Base-by-base conservation (phyloP, 352 stramenopile species). In the Aphanomyces euteiches region DNA sequence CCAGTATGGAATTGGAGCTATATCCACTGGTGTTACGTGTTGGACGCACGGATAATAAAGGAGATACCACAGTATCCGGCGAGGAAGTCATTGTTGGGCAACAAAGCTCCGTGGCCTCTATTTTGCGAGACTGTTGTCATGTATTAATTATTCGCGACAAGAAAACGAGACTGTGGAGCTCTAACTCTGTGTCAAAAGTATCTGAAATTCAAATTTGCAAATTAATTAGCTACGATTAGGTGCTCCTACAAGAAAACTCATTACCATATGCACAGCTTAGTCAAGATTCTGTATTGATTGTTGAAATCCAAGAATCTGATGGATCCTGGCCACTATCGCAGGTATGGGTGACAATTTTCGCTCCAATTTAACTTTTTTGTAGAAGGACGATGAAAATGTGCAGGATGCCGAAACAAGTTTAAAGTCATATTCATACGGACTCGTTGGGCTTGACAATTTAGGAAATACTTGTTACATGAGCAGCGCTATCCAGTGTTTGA, bases 401-500 rank as follows among this genome's bases (percentile, higher is more conserved):
- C 36, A 15, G 13, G 45, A 39, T 17, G 71, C 72, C 28, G 74
- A 81, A 21, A 28, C 28, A 28, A 57, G 71, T 64, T 68, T 75
- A n/a, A 34, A 78, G 58, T 76, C 63, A 36, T 70, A 69, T 12
- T 77, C 68, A 7, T 57, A 87, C 50, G 87, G 87, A 1, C 74
- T 97, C 12, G 89, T 98, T 4, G 96, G 96, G 4, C 78, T 98
- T 3, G 83, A 94, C 67, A 98, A 98, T 72, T 76, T 99, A 28
- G 96, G 97, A 28, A 99, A 99, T 73, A 99, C 97, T 21, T 99
- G 97, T 74, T 99, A 98, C 74, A 97, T 99, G 83, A 99, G 98
- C 73, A 98, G 90, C 50, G 96, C 95, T 5, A 75, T 99, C 1
- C 97, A 99, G 80, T 99, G 97, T 67, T 83, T 99, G 36, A 97